Conservation (phyloP, 148 eudicot species). For the Heliamphora exappendiculata region DNA sequence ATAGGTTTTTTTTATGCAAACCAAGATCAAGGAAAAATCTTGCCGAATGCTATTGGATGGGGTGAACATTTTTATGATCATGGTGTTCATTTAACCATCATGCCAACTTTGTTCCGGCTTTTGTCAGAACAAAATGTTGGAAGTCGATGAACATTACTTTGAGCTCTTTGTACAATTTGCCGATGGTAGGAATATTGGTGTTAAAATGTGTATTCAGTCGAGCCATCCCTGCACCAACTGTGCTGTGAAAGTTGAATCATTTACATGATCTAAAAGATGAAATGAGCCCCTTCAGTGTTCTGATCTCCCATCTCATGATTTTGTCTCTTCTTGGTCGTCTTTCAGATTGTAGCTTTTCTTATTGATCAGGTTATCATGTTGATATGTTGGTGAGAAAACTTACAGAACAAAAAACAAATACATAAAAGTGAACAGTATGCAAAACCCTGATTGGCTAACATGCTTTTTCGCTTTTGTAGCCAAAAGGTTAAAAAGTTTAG, state of each 20-base stretch:
- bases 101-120: conserved; percentile 2
- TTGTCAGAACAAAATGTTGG: conserved; percentile 2
- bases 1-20: background rate
- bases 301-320: too few species aligned
- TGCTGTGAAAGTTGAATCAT: background rate
- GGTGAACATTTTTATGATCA: background rate
- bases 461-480: too few species aligned
- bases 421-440: too few species aligned
- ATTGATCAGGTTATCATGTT: too few species aligned
- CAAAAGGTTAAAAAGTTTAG: too few species aligned
- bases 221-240: background rate
- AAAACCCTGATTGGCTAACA: too few species aligned
- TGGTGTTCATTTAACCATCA: background rate
- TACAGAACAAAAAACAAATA: too few species aligned
- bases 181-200: background rate
- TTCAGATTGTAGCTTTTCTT: background rate
- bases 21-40: conserved; percentile 5
- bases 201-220: background rate
- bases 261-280: background rate
- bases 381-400: too few species aligned
- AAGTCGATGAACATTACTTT: conserved; percentile 3
- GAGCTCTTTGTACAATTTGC: conserved; percentile 9
- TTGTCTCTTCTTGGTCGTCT: background rate
- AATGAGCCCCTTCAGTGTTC: background rate
- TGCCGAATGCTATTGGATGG: background rate